Evolutionary conservation across 306 rosid species (phyloP).

Genomic region (Cicer arietinum): DNA sequence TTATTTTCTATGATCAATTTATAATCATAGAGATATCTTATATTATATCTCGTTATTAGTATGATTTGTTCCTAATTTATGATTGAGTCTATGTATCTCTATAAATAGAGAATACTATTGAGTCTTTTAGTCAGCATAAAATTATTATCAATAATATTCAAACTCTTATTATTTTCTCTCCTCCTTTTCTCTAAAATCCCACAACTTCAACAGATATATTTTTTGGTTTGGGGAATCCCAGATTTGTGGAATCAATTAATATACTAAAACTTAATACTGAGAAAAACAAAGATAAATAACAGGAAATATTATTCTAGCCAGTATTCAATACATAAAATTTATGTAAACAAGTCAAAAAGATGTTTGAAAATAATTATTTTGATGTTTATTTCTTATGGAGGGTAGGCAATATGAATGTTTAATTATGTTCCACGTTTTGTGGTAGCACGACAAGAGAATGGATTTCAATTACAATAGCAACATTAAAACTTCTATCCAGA

Average conservation of each 20-base stretch:
- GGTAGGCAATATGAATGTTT: slow-evolving; percentile 13
- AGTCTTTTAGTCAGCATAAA: too few relatives aligned
- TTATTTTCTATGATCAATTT: too few relatives aligned
- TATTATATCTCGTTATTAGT: too few relatives aligned
- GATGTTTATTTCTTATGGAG: not conserved
- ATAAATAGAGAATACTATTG: too few relatives aligned
- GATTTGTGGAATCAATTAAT: not conserved
- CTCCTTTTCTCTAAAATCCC: too few relatives aligned
- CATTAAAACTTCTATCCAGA: slow-evolving; percentile 27
- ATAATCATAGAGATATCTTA: too few relatives aligned
- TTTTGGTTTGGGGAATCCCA: slow-evolving; percentile 31
- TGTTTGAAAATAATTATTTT: slow-evolving; percentile 21
- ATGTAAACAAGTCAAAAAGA: not conserved
- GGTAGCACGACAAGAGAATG: slow-evolving; percentile 3
- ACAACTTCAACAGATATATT: not conserved
- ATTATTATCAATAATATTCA: too few relatives aligned
- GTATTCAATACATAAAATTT: slow-evolving; percentile 6
- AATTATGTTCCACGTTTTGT: slow-evolving; percentile 7
- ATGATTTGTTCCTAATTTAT: too few relatives aligned
- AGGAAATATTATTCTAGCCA: not conserved
- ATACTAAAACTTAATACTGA: not conserved
- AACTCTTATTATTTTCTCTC: too few relatives aligned
- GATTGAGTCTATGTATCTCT: too few relatives aligned
- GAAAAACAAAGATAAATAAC: too few relatives aligned
- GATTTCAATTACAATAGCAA: slow-evolving; percentile 22